These are phyloP conservation scores for Sextonia rubra DNA, from an alignment of 164 flowering plant species.

Conservation along the genomic window DNA sequence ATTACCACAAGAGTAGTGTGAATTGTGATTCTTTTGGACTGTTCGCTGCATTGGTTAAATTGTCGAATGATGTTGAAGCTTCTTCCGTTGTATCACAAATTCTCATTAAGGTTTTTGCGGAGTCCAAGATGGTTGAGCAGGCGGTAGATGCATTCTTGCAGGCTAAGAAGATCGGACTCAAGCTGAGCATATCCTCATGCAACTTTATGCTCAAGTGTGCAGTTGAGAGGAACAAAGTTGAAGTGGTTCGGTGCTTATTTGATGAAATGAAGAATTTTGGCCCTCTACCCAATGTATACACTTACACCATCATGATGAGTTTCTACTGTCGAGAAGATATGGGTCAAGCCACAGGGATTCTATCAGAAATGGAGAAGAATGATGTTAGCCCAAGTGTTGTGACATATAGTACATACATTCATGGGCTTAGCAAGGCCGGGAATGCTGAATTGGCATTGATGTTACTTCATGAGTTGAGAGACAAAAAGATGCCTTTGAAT, in stretches of 20 bases:
- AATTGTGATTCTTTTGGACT: conserved; percentile 25
- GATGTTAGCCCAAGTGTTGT: conserved; percentile 38
- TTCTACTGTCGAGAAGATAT: conserved; percentile 39
- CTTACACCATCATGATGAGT: conserved; percentile 55
- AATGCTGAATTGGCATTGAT: conserved; percentile 33
- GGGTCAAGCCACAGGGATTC: conserved; percentile 29
- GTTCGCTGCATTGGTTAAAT: conserved; percentile 27
- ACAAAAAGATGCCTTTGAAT: conserved; percentile 27
- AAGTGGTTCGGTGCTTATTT: conserved; percentile 28
- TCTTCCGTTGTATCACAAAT: conserved; percentile 23
- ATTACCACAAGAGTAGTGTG: conserved; percentile 20
- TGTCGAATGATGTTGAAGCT: conserved; percentile 5
- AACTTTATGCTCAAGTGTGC: conserved; percentile 59
- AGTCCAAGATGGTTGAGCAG: conserved; percentile 41
- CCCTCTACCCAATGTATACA: conserved; percentile 46
- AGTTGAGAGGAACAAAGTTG: conserved; percentile 30
- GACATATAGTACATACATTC: conserved; percentile 11
- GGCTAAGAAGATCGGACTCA: conserved; percentile 32
- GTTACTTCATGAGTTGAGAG: conserved; percentile 25
- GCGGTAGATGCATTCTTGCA: conserved; percentile 38
- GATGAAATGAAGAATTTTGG: conserved; percentile 47
- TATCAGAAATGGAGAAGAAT: conserved; percentile 39
- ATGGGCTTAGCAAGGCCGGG: conserved; percentile 26
- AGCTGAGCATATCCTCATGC: conserved; percentile 27
- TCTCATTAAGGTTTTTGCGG: conserved; percentile 50